phyloP scores from a whole-genome alignment of 306 rosid genomes.

The Arachis stenosperma region DNA sequence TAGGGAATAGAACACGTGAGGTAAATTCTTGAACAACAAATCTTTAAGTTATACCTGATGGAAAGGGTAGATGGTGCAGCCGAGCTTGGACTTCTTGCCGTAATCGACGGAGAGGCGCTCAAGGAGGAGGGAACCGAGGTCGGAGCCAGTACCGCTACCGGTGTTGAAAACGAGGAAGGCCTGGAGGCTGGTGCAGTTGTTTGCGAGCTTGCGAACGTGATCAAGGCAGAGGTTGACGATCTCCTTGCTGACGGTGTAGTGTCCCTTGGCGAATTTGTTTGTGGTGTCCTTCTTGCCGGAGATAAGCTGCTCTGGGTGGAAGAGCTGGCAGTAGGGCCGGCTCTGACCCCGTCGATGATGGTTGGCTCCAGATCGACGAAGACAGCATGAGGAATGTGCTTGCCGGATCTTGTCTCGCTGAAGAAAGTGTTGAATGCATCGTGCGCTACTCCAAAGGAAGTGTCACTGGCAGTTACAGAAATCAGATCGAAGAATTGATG shows the following conservation, averaged over 20 bases:
- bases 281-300: conserved; percentile 99
- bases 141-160: conserved; percentile 98
- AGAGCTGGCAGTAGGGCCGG: background rate
- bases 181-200: conserved; percentile 95
- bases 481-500: too few species aligned
- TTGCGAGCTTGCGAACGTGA: conserved; percentile 87
- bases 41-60: conserved; percentile 66
- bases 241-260: conserved; percentile 74
- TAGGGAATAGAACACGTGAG: too few species aligned
- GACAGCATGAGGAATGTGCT: too few species aligned
- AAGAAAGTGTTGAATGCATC: too few species aligned
- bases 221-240: conserved; percentile 41
- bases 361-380: too few species aligned
- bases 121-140: conserved; percentile 80
- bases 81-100: conserved; percentile 92
- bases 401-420: too few species aligned
- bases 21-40: too few species aligned
- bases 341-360: too few species aligned
- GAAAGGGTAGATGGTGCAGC: conserved; percentile 97
- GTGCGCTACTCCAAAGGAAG: too few species aligned
- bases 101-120: conserved; percentile 95
- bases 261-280: conserved; percentile 94
- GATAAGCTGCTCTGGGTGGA: conserved; percentile 95
- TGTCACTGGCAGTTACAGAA: too few species aligned
- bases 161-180: conserved; percentile 93